Conservation (phyloP, 1,139 yeast genomes). For the Yamadazyma atmosphaerica region DNA sequence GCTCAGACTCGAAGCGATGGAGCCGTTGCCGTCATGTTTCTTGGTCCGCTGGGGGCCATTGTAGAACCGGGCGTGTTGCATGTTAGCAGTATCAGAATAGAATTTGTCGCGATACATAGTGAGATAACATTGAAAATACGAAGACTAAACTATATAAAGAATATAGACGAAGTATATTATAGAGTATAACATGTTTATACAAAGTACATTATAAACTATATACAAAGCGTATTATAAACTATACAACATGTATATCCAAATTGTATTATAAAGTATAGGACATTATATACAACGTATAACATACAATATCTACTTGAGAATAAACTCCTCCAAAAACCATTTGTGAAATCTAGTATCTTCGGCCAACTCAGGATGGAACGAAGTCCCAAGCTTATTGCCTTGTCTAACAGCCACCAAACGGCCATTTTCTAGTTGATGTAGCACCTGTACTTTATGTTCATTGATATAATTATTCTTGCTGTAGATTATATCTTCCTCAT, state of each 20-base stretch:
- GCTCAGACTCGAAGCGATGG: not conserved
- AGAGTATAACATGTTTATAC: no score
- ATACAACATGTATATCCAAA: no score
- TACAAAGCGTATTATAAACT: no score
- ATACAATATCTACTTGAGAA: no score
- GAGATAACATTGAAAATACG: no score
- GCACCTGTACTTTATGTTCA: constrained; percentile 37
- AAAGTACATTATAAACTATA: no score
- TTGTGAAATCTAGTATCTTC: constrained; percentile 62
- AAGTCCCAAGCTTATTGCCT: constrained; percentile 67
- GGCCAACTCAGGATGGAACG: constrained; percentile 80
- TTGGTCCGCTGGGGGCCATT: not conserved
- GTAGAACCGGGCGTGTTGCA: constrained; percentile 13
- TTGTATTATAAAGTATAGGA: no score
- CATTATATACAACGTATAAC: no score
- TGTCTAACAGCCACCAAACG: constrained; percentile 74
- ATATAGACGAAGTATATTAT: no score
- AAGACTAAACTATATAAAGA: no score
- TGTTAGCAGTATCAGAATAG: not conserved
- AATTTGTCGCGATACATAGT: no score
- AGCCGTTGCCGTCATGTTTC: not conserved
- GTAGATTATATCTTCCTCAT: no score
- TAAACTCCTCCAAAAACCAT: constrained; percentile 68
- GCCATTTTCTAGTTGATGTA: constrained; percentile 40
- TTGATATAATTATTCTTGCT: constrained; percentile 29